Conservation (phyloP, 257 asterid genomes). For the Solanum corneliomulleri region DNA sequence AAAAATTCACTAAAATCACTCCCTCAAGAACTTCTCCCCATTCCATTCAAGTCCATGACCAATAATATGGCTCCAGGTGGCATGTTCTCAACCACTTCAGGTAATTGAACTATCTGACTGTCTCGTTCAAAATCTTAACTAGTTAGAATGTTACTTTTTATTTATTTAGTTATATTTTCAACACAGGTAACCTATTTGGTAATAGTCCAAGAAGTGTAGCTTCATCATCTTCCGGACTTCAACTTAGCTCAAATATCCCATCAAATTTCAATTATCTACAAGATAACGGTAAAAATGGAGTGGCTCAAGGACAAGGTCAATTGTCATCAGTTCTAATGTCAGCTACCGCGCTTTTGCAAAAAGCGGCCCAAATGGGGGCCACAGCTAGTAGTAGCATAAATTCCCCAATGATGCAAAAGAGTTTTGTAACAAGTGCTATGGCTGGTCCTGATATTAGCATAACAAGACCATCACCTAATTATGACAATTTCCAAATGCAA, state of each 20-base stretch:
- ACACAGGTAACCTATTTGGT: slow-evolving; percentile 38
- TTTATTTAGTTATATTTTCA: neutral
- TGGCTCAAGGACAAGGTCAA: slow-evolving; percentile 11
- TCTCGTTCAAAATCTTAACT: neutral
- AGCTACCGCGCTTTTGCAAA: slow-evolving; percentile 71
- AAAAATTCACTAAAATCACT: slow-evolving; percentile 41
- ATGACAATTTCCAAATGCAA: slow-evolving; percentile 27
- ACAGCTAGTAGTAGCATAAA: slow-evolving; percentile 43
- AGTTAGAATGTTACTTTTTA: neutral
- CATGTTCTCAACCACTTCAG: slow-evolving; percentile 49
- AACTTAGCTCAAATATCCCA: slow-evolving; percentile 52
- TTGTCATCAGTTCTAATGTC: slow-evolving; percentile 54
- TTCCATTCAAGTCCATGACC: slow-evolving; percentile 77
- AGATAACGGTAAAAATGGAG: slow-evolving; percentile 19
- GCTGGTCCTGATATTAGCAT: slow-evolving; percentile 43
- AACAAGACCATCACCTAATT: slow-evolving; percentile 9
- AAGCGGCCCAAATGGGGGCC: slow-evolving; percentile 89
- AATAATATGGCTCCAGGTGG: slow-evolving; percentile 26
- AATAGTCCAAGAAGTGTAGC: slow-evolving; percentile 43
- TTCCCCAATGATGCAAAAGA: slow-evolving; percentile 82
- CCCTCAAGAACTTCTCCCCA: slow-evolving; percentile 49
- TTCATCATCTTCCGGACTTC: slow-evolving; percentile 63
- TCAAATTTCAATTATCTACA: slow-evolving; percentile 37
- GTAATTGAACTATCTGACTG: neutral
- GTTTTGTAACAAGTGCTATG: slow-evolving; percentile 39